Percentiles rank a stretch among this genome's conserved stretches.
phyloP scores from a whole-genome alignment of 139 green algal genomes.

The Pseudopediastrum boryanum region DNA sequence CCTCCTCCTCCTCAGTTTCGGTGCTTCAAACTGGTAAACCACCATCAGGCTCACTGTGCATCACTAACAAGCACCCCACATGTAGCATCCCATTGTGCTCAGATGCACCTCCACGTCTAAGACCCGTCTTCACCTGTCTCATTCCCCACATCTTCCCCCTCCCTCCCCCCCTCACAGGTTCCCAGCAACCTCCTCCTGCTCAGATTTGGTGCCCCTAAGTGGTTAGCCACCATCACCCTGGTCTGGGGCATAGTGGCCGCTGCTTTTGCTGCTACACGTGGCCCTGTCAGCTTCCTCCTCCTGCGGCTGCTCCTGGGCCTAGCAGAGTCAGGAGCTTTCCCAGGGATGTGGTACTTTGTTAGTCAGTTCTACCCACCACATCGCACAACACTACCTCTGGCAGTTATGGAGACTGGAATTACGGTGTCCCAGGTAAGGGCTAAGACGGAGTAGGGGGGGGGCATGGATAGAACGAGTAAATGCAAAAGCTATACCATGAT shows the following conservation, averaged over 20 bases:
- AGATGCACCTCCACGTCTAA: too few species aligned
- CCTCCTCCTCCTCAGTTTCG: conserved; percentile 48
- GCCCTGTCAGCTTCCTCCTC: conserved; percentile 35
- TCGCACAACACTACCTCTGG: conserved; percentile 32
- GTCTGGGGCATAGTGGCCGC: conserved; percentile 64
- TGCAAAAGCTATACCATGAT: too few species aligned
- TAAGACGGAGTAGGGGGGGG: not conserved
- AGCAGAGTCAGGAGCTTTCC: conserved; percentile 56
- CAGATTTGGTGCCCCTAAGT: conserved; percentile 52
- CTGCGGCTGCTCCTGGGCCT: conserved; percentile 28
- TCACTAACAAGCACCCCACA: not conserved
- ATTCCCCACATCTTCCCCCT: not conserved
- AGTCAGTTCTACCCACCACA: conserved; percentile 25
- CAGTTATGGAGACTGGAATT: conserved; percentile 40
- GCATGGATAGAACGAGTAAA: too few species aligned
- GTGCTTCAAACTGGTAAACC: conserved; percentile 58
- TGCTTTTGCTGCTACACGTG: conserved; percentile 48
- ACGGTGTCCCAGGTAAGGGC: conserved; percentile 33
- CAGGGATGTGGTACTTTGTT: conserved; percentile 47
- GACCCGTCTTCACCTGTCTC: too few species aligned
- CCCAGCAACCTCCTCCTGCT: conserved; percentile 56
- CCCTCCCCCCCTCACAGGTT: conserved; percentile 40
- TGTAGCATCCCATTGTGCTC: too few species aligned
- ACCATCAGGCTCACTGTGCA: conserved; percentile 28
- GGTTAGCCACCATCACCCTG: conserved; percentile 57